Base-by-base conservation (phyloP, 2,329 filamentous ascomycete genomes). In the Colletotrichum chrysophilum region DNA sequence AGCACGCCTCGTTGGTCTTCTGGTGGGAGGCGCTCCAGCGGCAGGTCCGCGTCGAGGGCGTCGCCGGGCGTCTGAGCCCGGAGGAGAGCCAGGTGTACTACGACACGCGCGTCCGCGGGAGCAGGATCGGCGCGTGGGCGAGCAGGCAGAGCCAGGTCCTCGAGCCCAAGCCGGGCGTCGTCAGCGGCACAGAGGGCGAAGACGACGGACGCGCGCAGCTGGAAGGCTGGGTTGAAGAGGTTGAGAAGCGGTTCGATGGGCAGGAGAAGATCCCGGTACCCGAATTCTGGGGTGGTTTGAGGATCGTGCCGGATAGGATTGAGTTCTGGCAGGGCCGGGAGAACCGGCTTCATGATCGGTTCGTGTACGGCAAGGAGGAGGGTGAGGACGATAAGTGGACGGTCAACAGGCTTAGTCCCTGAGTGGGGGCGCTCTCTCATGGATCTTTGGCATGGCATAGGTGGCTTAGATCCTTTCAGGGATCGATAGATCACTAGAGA, bases 291-390 rank as follows among this genome's bases (percentile, higher is more conserved):
- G 97, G 97, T 34, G 97, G 97, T 0, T 83, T 98, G 83, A 92
- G 96, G 79, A 91, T 99, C 76, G 89, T 96, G 78, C 96, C 97
- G 1, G 94, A 96, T 81, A 91, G 92, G 80, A 90, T 99, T 65
- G 97, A 99, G 89, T 99, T 99, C 84, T 99, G 97, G 92, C 96
- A 98, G 88, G 97, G 97, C 4, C 91, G 97, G 80, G 91, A 95
- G 82, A 98, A 94, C 86, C 90, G 97, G 75, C 86, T 99, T 84
- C 97, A 99, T 86, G 97, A 99, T 88, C 93, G 97, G 28, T 98
- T 99, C 83, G 90, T 93, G 77, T 98, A 98, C 86, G 91, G 92
- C 71, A 92, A 91, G 83, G 89, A 91, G 66, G 87, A 87, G 68
- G 84, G 79, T 13, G 84, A 79, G 21, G 83, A 85, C 70, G 86